Evolutionary conservation across 352 stramenopile species (phyloP).

Genomic region (Aphanomyces cochlioides): DNA sequence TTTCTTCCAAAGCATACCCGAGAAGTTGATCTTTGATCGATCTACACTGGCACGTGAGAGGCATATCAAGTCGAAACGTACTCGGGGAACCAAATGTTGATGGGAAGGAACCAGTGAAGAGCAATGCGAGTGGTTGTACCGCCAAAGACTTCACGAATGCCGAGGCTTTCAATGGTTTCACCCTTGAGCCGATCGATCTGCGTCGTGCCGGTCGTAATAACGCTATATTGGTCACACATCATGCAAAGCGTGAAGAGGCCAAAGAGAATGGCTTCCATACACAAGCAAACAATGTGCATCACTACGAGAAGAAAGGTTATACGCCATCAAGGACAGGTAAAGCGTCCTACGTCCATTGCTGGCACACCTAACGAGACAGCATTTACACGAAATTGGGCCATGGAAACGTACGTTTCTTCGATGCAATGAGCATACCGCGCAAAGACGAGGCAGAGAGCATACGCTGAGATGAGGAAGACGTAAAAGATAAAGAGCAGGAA

Average conservation of each 20-base stretch:
- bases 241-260: constrained; percentile 99
- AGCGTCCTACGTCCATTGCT: constrained; percentile 46
- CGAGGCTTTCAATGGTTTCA: constrained; percentile 63
- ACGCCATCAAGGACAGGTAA: background rate
- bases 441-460: constrained; percentile 91
- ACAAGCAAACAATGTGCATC: constrained; percentile 77
- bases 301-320: constrained; percentile 33
- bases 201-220: constrained; percentile 93
- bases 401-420: constrained; percentile 60
- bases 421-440: constrained; percentile 86
- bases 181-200: constrained; percentile 98
- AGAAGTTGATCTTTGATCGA: constrained; percentile 80
- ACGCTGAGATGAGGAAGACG: constrained; percentile 92
- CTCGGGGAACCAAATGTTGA: constrained; percentile 84
- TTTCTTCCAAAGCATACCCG: constrained; percentile 77
- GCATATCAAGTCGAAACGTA: constrained; percentile 37
- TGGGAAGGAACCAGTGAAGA: constrained; percentile 75
- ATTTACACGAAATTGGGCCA: background rate
- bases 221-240: constrained; percentile 97
- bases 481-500: constrained; percentile 89
- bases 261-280: constrained; percentile 92
- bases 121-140: constrained; percentile 53
- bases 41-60: constrained; percentile 32
- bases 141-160: constrained; percentile 81
- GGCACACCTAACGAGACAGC: constrained; percentile 45